Evolutionary conservation across 1,284 basidiomycete genomes (phyloP).

Genomic region (Cryptococcus sp.): DNA sequence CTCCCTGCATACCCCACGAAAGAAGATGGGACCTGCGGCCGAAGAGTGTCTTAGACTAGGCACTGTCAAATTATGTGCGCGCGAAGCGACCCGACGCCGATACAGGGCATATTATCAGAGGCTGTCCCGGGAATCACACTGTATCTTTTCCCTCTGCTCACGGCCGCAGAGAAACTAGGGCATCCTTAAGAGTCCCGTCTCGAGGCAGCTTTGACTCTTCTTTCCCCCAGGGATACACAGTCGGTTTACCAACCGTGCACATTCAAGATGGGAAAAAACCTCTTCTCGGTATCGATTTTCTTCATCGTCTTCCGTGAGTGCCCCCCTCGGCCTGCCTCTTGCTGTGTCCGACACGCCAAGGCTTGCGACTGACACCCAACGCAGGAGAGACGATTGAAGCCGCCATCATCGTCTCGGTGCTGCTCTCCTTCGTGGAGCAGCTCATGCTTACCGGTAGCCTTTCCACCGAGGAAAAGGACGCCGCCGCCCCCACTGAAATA

Average conservation of each 20-base stretch:
- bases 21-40: too few species aligned
- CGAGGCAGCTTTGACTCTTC: too few species aligned
- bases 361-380: not conserved
- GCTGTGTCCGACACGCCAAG: not conserved
- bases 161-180: too few species aligned
- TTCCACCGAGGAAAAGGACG: slow-evolving; percentile 13
- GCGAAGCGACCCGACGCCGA: too few species aligned
- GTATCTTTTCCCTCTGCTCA: too few species aligned
- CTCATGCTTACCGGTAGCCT: slow-evolving; percentile 45
- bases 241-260: not conserved
- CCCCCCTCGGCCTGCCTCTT: not conserved
- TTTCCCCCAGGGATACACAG: too few species aligned
- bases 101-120: too few species aligned
- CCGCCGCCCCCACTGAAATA: slow-evolving; percentile 8
- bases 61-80: too few species aligned
- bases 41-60: too few species aligned
- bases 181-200: too few species aligned
- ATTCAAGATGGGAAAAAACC: slow-evolving; percentile 40
- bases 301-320: slow-evolving; percentile 52
- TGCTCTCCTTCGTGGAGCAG: slow-evolving; percentile 52
- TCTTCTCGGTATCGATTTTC: slow-evolving; percentile 51
- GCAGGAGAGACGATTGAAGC: slow-evolving; percentile 50
- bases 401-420: slow-evolving; percentile 50
- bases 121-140: too few species aligned
- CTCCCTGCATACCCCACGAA: too few species aligned